Evolutionary conservation across 805 yeast species (phyloP).

Genomic region (Starmerella lactis-condensi): DNA sequence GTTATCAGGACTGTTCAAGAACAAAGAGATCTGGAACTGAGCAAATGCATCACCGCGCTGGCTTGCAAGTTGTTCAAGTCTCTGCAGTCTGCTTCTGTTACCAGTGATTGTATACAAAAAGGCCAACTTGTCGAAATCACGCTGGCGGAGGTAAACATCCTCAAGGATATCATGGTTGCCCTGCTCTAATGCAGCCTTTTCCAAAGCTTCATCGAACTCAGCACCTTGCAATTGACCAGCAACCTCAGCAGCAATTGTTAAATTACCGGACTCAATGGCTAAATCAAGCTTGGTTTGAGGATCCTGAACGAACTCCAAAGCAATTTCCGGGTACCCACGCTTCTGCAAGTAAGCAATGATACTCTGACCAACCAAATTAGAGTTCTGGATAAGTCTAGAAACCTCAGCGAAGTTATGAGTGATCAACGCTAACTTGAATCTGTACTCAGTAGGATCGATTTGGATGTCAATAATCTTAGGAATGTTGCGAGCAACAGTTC

Average conservation of each 20-base stretch:
- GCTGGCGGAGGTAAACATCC: constrained; percentile 71
- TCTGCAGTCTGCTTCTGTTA: constrained; percentile 50
- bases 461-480: constrained; percentile 63
- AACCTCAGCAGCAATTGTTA: constrained; percentile 71
- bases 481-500: constrained; percentile 56
- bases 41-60: constrained; percentile 67
- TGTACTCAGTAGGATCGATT: constrained; percentile 92
- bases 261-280: constrained; percentile 83
- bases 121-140: constrained; percentile 71
- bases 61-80: constrained; percentile 81
- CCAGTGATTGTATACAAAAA: constrained; percentile 77
- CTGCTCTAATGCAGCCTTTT: constrained; percentile 70
- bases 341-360: constrained; percentile 87
- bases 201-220: constrained; percentile 62
- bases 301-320: constrained; percentile 90
- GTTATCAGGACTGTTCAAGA: constrained; percentile 52
- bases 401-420: constrained; percentile 85
- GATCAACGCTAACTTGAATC: constrained; percentile 84
- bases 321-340: constrained; percentile 93
- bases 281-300: constrained; percentile 90
- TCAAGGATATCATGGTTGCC: constrained; percentile 79
- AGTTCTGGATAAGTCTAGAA: constrained; percentile 64
- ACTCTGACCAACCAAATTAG: constrained; percentile 91
- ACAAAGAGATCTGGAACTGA: constrained; percentile 65
- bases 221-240: constrained; percentile 57